Base-by-base conservation (phyloP, 2,329 filamentous ascomycete species). In the Fusarium decemcellulare region DNA sequence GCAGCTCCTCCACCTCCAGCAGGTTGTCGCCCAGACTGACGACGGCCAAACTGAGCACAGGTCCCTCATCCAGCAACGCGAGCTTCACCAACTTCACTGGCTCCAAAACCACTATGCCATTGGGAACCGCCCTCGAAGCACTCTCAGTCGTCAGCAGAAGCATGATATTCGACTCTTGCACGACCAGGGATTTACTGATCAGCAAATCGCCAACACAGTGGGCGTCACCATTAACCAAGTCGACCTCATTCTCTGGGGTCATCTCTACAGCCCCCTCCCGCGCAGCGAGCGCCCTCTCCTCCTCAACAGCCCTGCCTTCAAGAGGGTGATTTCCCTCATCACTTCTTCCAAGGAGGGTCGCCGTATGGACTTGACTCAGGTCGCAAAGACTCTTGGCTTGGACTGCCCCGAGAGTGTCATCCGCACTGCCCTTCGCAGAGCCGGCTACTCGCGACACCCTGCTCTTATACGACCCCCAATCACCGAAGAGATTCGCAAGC, bases 401-500 rank as follows among this genome's bases (percentile, higher is more conserved):
- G 37, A 59, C 8, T 66, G 61, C 42, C 44, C 55, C 14, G 61
- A 65, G 4, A 29, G 27, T 12, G n/a, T 42, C 12, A 55, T 71
- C 50, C 44, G 51, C 7, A 12, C 44, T n/a, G 52, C 61, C 18
- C 68, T 71, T 14, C 46, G 43, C n/a, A 51, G 52, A 30, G 34
- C 52, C 12, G 64, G 68, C 6, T 71, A 43, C 44, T 62, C 71
- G 18, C 42, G 39, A 23, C 59, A 60, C n/a, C 59, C 52, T 12
- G 67, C 67, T 10, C 12, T 71, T 9, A 9, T 34, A 2, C 67
- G 51, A 5, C 67, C 63, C 9, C 8, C n/a, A 8, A 71, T 70
- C 47, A 23, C 47, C 37, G 52, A 70, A 16, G 16, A 56, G 23
- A 43, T 40, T n/a, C 59, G 60, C 11, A 36, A 61, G 30, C 44